Percentiles rank a stretch among this genome's conserved stretches.
These are phyloP conservation scores for Aspergillus biplanus DNA, from an alignment of 495 filamentous ascomycete genomes.

Conservation along the genomic window DNA sequence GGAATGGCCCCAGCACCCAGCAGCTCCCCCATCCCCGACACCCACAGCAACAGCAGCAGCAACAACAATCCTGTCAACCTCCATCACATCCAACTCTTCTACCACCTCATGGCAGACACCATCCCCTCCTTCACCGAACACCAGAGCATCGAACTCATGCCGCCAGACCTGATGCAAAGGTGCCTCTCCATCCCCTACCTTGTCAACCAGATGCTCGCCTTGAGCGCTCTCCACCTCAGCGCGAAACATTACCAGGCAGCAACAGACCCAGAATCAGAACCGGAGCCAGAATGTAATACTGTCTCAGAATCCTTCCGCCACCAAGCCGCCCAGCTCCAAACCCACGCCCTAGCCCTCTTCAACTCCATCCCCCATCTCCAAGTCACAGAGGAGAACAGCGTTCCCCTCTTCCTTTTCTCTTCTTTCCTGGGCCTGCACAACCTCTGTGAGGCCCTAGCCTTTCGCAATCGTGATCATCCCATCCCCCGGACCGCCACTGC, in stretches of 20 bases:
- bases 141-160: background rate
- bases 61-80: constrained; percentile 34
- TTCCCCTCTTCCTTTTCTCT: constrained; percentile 54
- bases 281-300: background rate
- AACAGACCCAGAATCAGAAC: background rate
- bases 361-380: constrained; percentile 30
- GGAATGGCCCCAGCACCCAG: too few relatives aligned
- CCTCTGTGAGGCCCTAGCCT: constrained; percentile 45
- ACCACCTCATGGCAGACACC: constrained; percentile 29
- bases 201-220: constrained; percentile 47
- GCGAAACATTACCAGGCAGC: constrained; percentile 28
- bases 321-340: constrained; percentile 53
- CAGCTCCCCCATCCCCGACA: background rate
- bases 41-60: constrained; percentile 20
- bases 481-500: background rate
- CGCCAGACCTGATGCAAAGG: constrained; percentile 17
- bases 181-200: constrained; percentile 40
- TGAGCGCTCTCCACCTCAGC: constrained; percentile 49
- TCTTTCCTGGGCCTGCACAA: constrained; percentile 47
- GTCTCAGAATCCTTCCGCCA: constrained; percentile 23
- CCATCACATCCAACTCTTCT: constrained; percentile 36
- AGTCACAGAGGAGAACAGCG: constrained; percentile 39
- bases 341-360: constrained; percentile 48
- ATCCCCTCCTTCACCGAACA: constrained; percentile 4
- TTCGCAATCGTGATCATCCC: constrained; percentile 9